Base-by-base conservation (phyloP, 257 asterid genomes). In the Rhazya stricta region DNA sequence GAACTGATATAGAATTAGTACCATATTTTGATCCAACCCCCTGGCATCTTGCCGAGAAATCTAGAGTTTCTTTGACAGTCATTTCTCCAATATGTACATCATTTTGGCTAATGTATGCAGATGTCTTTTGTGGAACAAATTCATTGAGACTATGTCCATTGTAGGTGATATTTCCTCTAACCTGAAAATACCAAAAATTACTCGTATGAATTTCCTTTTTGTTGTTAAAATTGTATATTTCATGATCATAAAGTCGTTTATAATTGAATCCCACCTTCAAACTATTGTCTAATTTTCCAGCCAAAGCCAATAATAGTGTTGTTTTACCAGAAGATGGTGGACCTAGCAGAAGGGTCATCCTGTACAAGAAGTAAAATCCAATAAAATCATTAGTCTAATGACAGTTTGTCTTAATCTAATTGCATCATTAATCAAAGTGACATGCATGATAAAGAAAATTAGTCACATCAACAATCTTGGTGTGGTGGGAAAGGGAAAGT, bases 91-190 rank as follows among this genome's bases (percentile, higher is more conserved):
- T 86, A 78, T 94, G 99, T 70, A 95, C 88, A 84, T 95, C 99
- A 73, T 89, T 89, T 81, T 95, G 99, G 81, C 99, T 95, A 43
- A 95, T 91, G 85, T 92, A 95, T 7, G 99, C 99, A 0, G 99
- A 92, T 39, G 99, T 92, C 74, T 91, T 95, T 5, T 84, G 91
- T 1, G 99, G 93, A 8, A 92, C 94, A 74, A 95, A 95, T 53
- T 95, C 99, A 42, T 79, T 45, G 4, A 95, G 78, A 73, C 54
- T 50, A 54, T 92, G 94, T 9, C 99, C 99, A 39, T 95, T 92
- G 84, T 95, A 95, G 4, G 96, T 84, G 69, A 91, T 86, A 72
- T 88, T 92, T 80, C 96, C 99, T 53, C 72, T 79, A 8, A 77
- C 81, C 99, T 95, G 91, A 32, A 27, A 27, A 75, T 48, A 18